Conservation (phyloP, 352 stramenopile genomes). For the Phytopythium helicoides region DNA sequence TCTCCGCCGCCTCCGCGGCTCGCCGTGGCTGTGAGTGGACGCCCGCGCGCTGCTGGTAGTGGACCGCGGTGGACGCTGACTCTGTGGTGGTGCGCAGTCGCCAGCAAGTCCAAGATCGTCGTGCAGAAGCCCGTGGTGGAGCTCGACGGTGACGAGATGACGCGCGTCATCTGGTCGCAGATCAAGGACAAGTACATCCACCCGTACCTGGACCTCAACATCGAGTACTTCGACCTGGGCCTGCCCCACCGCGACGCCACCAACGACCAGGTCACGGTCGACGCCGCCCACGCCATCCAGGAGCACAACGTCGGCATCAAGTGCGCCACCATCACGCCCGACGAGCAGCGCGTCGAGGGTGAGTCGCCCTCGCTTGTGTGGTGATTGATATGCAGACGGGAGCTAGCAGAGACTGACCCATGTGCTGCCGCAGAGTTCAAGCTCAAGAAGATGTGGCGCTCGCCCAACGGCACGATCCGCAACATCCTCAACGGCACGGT, state of each 20-base stretch:
- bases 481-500: constrained; percentile 86
- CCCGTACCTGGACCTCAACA: constrained; percentile 74
- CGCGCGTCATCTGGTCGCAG: constrained; percentile 59
- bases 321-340: constrained; percentile 82
- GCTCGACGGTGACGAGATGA: constrained; percentile 83
- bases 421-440: constrained; percentile 80
- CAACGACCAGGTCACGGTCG: constrained; percentile 76
- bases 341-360: constrained; percentile 70
- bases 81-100: constrained; percentile 16
- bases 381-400: no score
- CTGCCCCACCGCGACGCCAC: constrained; percentile 72
- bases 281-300: constrained; percentile 71
- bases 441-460: constrained; percentile 85
- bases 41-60: not conserved
- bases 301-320: constrained; percentile 76
- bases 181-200: constrained; percentile 76
- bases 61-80: not conserved
- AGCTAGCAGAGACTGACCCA: no score
- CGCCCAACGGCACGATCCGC: constrained; percentile 84
- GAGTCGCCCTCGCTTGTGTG: not conserved
- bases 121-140: constrained; percentile 78
- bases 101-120: constrained; percentile 60
- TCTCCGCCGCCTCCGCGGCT: constrained; percentile 16
- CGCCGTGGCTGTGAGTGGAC: constrained; percentile 28
- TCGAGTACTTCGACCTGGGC: constrained; percentile 80